These are phyloP conservation scores for Solanum medicagineum DNA, from an alignment of 257 asterid genomes.

Conservation along the genomic window DNA sequence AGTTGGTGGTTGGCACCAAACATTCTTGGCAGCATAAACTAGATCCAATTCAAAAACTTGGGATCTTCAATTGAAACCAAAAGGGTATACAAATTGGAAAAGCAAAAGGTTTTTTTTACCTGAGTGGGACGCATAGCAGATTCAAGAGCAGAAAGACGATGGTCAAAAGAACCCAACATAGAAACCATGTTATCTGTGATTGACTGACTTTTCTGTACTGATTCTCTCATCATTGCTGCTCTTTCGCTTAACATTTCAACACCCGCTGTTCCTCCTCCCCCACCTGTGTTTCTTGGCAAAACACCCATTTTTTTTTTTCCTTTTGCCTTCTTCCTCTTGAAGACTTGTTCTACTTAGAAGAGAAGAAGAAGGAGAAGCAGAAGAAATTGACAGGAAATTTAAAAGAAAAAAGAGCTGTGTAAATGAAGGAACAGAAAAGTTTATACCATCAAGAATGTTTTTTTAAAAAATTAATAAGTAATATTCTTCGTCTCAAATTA, in stretches of 20 bases:
- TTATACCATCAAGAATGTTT: no score
- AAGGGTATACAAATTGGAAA: neutral
- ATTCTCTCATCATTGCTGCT: slow-evolving; percentile 28
- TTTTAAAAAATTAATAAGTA: no score
- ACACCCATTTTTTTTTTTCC: slow-evolving; percentile 18
- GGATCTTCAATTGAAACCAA: neutral
- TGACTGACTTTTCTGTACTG: slow-evolving; percentile 27
- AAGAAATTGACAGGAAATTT: neutral
- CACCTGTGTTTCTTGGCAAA: slow-evolving; percentile 3
- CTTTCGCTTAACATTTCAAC: slow-evolving; percentile 24
- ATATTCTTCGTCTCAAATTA: no score
- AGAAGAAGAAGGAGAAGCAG: neutral
- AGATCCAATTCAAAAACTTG: neutral
- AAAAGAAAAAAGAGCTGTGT: neutral
- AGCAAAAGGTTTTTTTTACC: slow-evolving; percentile 2
- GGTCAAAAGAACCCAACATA: slow-evolving; percentile 35
- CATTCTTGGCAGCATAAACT: neutral
- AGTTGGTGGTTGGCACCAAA: neutral
- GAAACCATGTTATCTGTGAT: slow-evolving; percentile 33
- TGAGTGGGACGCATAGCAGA: slow-evolving; percentile 45
- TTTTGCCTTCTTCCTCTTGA: neutral
- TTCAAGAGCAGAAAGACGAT: slow-evolving; percentile 39
- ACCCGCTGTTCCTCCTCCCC: neutral
- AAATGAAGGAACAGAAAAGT: neutral
- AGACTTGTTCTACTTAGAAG: neutral